Percentiles rank a stretch among this genome's conserved stretches.
phyloP scores from a whole-genome alignment of 2,329 filamentous ascomycete species.

The Zymoseptoria ardabiliae region DNA sequence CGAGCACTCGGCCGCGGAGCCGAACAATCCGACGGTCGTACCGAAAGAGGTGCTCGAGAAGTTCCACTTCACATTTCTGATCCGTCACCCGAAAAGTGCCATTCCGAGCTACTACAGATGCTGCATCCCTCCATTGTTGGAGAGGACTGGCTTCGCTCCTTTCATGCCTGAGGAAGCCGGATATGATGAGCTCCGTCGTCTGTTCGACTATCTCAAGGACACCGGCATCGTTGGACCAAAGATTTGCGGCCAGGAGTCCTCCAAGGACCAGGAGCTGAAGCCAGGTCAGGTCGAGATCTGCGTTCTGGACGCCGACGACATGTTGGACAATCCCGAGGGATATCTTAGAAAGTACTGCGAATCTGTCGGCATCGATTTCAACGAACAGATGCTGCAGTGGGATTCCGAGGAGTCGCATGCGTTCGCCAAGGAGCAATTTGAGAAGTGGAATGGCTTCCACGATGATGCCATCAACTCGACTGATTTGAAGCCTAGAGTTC shows the following conservation, averaged over 20 bases:
- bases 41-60: constrained; percentile 64
- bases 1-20: constrained; percentile 48
- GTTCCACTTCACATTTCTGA: constrained; percentile 94
- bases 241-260: constrained; percentile 44
- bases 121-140: constrained; percentile 77
- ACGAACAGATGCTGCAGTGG: constrained; percentile 76
- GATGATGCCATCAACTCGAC: constrained; percentile 85
- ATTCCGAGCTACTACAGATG: constrained; percentile 94
- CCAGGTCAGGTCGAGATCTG: constrained; percentile 57
- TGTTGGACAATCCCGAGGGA: constrained; percentile 74
- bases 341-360: constrained; percentile 75
- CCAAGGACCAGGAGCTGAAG: constrained; percentile 25
- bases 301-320: constrained; percentile 86
- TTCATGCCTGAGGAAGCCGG: constrained; percentile 87
- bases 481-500: constrained; percentile 62
- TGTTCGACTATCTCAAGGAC: constrained; percentile 76
- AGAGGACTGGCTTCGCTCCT: constrained; percentile 74
- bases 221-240: constrained; percentile 64
- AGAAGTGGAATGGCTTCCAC: constrained; percentile 97
- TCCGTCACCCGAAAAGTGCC: constrained; percentile 85
- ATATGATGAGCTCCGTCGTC: constrained; percentile 75
- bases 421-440: constrained; percentile 67
- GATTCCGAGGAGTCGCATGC: constrained; percentile 63
- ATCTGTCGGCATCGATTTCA: constrained; percentile 70
- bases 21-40: constrained; percentile 76